Percentiles rank a stretch among this genome's conserved stretches.
Evolutionary conservation across 2,329 filamentous ascomycete genomes (phyloP).

Genomic region (Fusarium subglutinans): DNA sequence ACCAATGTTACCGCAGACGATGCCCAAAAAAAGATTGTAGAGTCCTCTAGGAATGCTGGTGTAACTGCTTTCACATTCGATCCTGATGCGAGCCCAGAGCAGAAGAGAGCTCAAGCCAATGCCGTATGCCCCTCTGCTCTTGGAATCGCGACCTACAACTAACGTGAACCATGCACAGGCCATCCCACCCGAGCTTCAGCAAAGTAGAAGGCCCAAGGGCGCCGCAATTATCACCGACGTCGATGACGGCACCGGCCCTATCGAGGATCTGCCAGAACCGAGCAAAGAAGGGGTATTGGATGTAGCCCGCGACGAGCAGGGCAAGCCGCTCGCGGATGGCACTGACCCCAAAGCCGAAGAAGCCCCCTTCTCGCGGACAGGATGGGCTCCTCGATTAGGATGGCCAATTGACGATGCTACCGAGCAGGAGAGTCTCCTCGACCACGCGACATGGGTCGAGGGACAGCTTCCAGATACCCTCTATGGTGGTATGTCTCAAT

Average conservation of each 20-base stretch:
- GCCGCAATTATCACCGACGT: slow-evolving; percentile 81
- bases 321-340: slow-evolving; percentile 59
- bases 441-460: slow-evolving; percentile 90
- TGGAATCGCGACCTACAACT: slow-evolving; percentile 5
- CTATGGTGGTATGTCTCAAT: slow-evolving; percentile 75
- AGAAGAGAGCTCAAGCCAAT: slow-evolving; percentile 84
- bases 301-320: slow-evolving; percentile 59
- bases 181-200: slow-evolving; percentile 51
- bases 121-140: slow-evolving; percentile 64
- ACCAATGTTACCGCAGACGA: slow-evolving; percentile 73
- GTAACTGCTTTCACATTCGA: slow-evolving; percentile 86
- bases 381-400: slow-evolving; percentile 90
- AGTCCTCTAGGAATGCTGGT: slow-evolving; percentile 82
- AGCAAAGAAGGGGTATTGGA: slow-evolving; percentile 75
- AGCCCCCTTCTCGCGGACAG: slow-evolving; percentile 63
- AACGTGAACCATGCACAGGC: slow-evolving; percentile 42
- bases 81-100: slow-evolving; percentile 81
- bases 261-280: slow-evolving; percentile 81
- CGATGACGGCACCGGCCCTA: slow-evolving; percentile 73
- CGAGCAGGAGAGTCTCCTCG: slow-evolving; percentile 76
- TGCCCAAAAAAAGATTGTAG: slow-evolving; percentile 77
- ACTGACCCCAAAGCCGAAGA: slow-evolving; percentile 63
- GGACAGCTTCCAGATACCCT: slow-evolving; percentile 86
- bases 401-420: slow-evolving; percentile 66
- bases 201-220: slow-evolving; percentile 60